Percentiles rank a stretch among this genome's conserved stretches.
Conservation (phyloP, 202 grass and related monocot genomes). For the Saccharum hybrid region DNA sequence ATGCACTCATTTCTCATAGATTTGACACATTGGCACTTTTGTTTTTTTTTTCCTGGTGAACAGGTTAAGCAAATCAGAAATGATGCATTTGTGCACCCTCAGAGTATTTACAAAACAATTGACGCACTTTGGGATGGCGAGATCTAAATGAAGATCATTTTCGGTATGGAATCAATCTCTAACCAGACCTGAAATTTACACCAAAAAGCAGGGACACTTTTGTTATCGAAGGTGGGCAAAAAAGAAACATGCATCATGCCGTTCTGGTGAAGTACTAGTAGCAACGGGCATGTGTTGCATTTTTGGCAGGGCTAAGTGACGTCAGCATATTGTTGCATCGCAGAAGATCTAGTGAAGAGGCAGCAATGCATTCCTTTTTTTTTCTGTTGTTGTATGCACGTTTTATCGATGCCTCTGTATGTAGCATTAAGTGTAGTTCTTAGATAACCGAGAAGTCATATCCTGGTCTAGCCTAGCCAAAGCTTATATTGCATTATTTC, state of each 20-base stretch:
- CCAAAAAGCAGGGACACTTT: background rate
- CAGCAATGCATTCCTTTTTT: background rate
- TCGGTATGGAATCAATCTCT: background rate
- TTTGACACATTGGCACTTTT: background rate
- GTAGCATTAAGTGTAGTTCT: too few relatives aligned
- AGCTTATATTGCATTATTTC: background rate
- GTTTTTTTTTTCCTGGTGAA: background rate
- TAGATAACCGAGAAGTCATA: background rate
- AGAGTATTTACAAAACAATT: slow-evolving; percentile 53
- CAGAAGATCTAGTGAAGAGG: background rate
- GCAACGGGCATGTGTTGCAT: background rate
- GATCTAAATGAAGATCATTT: slow-evolving; percentile 33
- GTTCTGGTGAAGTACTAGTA: background rate
- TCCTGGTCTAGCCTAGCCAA: background rate
- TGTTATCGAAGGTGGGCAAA: background rate
- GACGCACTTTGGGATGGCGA: slow-evolving; percentile 64
- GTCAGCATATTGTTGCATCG: background rate
- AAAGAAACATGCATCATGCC: background rate
- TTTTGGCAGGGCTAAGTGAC: background rate
- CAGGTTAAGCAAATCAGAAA: slow-evolving; percentile 57
- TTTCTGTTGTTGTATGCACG: background rate
- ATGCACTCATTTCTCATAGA: background rate
- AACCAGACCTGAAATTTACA: background rate
- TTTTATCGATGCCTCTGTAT: background rate
- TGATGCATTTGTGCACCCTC: slow-evolving; percentile 44